Percentiles rank a stretch among this genome's conserved stretches.
Conservation (phyloP, 148 eudicot genomes). For the Cornus kousa region DNA sequence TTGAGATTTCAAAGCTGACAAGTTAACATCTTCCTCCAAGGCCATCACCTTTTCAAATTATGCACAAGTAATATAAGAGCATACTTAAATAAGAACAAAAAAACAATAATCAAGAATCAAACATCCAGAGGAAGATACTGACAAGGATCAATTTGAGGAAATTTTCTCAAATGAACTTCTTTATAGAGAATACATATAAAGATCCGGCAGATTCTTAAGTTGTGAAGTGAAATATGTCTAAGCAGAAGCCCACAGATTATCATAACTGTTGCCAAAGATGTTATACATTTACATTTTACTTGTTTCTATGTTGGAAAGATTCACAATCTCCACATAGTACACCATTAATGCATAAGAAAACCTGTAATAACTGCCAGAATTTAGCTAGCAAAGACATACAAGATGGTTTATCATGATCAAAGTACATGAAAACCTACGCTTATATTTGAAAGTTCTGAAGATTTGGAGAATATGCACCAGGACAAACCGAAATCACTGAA, state of each 20-base stretch:
- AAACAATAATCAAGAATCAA: neutral
- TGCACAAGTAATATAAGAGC: neutral
- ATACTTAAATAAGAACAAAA: neutral
- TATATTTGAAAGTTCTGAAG: neutral
- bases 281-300: neutral
- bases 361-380: neutral
- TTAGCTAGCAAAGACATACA: neutral
- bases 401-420: neutral
- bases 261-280: neutral
- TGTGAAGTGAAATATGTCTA: too few relatives aligned
- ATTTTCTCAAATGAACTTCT: neutral
- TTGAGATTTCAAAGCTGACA: constrained; percentile 39
- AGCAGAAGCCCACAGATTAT: neutral
- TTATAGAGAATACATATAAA: neutral
- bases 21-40: constrained; percentile 41
- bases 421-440: neutral
- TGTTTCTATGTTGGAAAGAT: neutral
- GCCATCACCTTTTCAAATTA: constrained; percentile 49
- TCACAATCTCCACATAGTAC: neutral
- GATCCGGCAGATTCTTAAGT: neutral
- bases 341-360: neutral
- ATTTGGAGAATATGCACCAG: neutral
- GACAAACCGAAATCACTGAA: too few relatives aligned
- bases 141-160: neutral
- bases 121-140: neutral